Base-by-base conservation (phyloP, 495 filamentous ascomycete genomes). In the Penicillium cosmopolitanum region DNA sequence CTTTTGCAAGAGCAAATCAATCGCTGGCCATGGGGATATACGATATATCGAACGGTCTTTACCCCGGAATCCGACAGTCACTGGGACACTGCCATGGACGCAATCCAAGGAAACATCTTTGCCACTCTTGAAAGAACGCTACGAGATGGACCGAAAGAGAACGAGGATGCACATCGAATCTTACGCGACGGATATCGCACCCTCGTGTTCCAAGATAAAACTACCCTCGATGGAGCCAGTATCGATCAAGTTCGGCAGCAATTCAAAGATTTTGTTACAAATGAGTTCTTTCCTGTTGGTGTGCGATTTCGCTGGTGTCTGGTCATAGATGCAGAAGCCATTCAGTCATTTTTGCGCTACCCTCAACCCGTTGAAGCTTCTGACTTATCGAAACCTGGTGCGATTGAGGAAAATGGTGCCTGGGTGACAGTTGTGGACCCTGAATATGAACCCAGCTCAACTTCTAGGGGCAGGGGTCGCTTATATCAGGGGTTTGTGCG, bases 381-480 rank as follows among this genome's bases (percentile, higher is more conserved):
- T 25, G 46, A 25, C 1, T 25, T 50, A 28, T 50, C 16, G 15
- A 2, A 50, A 25, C 46, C 19, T 15, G 46, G 19, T 50, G 46
- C 13, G 15, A 10, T 50, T 50, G 46, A 50, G 23, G 19, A 25
- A 28, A 50, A 50, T 25, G 46, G 46, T 50, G 46, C 46, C 19
- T 50, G 46, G 46, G 46, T 50, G 46, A 50, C 19, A 25, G 46
- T 50, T 13, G 46, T 50, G 11, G 46, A 50, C 15, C 46, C 46
- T 50, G 46, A 18, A 50, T 50, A 25, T 50, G 11, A 23, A 16
- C 28, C 16, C 2, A 16, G 28, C 46, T 25, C 46, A 3, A 10
- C 23, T 21, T 1, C 46, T 15, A 50, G 15, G 46, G 19, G 46
- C 4, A 28, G 15, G 23, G 13, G 7, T 3, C 46, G 46, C 12